Evolutionary conservation across 1,284 basidiomycete species (phyloP).

Genomic region (Pseudozyma sp.): DNA sequence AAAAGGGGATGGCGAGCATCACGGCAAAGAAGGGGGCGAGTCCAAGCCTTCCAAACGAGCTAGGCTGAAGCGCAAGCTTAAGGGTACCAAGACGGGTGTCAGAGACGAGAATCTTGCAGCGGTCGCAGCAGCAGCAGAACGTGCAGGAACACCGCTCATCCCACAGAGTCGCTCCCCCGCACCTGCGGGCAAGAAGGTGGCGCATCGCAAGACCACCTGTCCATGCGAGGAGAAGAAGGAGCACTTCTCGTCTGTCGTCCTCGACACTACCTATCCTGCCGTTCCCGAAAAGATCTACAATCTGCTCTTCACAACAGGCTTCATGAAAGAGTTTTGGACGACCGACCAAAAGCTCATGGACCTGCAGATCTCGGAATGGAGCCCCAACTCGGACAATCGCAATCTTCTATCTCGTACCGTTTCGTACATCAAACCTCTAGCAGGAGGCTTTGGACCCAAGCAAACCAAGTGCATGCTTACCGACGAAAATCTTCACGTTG

Average conservation of each 20-base stretch:
- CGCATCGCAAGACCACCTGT: slow-evolving; percentile 76
- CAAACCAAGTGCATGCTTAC: slow-evolving; percentile 93
- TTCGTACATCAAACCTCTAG: slow-evolving; percentile 95
- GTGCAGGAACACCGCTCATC: slow-evolving; percentile 43
- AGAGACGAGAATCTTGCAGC: slow-evolving; percentile 45
- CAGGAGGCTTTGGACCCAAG: slow-evolving; percentile 87
- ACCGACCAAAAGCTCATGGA: slow-evolving; percentile 84
- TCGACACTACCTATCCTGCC: slow-evolving; percentile 84
- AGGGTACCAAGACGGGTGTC: slow-evolving; percentile 50
- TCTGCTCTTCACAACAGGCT: slow-evolving; percentile 93
- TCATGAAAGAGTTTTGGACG: slow-evolving; percentile 92
- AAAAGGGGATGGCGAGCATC: slow-evolving; percentile 25
- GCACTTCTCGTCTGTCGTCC: slow-evolving; percentile 80
- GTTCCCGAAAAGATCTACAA: slow-evolving; percentile 96
- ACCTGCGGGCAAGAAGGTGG: slow-evolving; percentile 44
- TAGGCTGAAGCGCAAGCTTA: slow-evolving; percentile 56
- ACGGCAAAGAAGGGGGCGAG: slow-evolving; percentile 23
- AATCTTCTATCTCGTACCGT: slow-evolving; percentile 83
- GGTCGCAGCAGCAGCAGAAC: slow-evolving; percentile 39
- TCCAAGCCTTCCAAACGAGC: slow-evolving; percentile 56
- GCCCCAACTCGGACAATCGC: slow-evolving; percentile 73
- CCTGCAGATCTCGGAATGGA: slow-evolving; percentile 63
- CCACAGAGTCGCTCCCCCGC: slow-evolving; percentile 37
- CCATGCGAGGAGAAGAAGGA: slow-evolving; percentile 78
- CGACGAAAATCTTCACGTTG: slow-evolving; percentile 84